Base-by-base conservation (phyloP, 2,329 filamentous ascomycete genomes). In the Talaromyces islandicus region DNA sequence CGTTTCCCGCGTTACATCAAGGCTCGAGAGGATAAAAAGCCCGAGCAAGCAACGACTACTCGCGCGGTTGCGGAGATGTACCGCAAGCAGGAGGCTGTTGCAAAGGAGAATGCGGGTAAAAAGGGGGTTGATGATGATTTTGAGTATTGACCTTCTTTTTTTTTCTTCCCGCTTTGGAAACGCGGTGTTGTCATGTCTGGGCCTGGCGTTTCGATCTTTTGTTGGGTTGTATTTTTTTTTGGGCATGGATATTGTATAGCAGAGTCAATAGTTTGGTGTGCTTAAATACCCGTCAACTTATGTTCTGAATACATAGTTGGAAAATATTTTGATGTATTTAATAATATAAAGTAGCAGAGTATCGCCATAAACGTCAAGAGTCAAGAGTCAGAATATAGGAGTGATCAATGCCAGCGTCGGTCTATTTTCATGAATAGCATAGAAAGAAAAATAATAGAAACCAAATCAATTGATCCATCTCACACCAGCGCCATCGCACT, bases 11-110 rank as follows among this genome's bases (percentile, higher is more conserved):
- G 94, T 11, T 99, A 96, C 74, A 94, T 99, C 72, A 91, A 92
- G 72, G 78, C 91, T 46, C 84, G 94, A 62, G 93, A 97, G 62
- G 94, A 99, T 72, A 99, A 99, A 83, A 97, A 96, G 78, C 86
- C 91, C 0, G 92, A 96, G 63, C 84, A 93, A 77, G 94, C 94
- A 14, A 97, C 92, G 43, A 88, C 83, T 35, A 91, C 87, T 63
- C 82, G 87, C 56, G 90, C 94, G 77, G 90, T 99, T 55, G 92
- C 92, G 0, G 94, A 97, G 75, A 96, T 99, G 93, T 99, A 97
- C 78, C 83, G 88, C 66, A 92, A 90, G 77, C 94, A 99, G 79
- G 93, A 97, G 80, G 90, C 88, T 67, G 91, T 96, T 56, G 79
- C 85, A 12, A 95, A 94, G 81, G 91, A 80, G 63, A 92, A 90